Percentiles rank a stretch among this genome's conserved stretches.
These are phyloP conservation scores for Apiospora hydei DNA, from an alignment of 2,329 filamentous ascomycete species.

Conservation along the genomic window DNA sequence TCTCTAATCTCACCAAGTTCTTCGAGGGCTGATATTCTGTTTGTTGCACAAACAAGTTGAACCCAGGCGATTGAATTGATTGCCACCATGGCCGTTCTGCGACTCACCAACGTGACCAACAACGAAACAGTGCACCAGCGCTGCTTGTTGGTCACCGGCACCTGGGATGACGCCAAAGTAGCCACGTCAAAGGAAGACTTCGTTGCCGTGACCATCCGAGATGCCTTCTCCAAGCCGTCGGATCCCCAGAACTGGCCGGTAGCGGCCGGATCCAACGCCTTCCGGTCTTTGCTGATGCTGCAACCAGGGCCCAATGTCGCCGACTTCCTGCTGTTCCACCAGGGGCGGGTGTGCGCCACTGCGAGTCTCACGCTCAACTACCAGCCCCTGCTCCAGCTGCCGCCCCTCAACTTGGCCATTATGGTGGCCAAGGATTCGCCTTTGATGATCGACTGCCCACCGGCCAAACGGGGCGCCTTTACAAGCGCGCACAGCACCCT, in stretches of 20 bases:
- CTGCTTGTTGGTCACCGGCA: conserved; percentile 28
- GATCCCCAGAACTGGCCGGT: conserved; percentile 30
- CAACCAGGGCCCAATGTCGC: conserved; percentile 28
- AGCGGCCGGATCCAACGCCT: conserved; percentile 4
- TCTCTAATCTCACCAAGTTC: neutral
- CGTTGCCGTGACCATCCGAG: conserved; percentile 26
- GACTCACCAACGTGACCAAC: conserved; percentile 22
- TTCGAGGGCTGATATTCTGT: neutral
- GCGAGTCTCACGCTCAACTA: conserved; percentile 48
- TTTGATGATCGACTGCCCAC: conserved; percentile 72
- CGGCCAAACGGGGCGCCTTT: conserved; percentile 62
- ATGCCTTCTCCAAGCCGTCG: conserved; percentile 23
- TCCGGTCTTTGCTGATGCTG: conserved; percentile 31
- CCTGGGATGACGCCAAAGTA: conserved; percentile 17
- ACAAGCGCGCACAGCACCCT: conserved; percentile 59
- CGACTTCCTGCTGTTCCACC: conserved; percentile 24
- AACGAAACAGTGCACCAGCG: conserved; percentile 28
- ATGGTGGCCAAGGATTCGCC: conserved; percentile 74
- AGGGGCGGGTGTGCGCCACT: conserved; percentile 13
- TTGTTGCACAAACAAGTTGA: too few species aligned
- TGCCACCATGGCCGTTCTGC: neutral
- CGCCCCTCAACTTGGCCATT: conserved; percentile 76
- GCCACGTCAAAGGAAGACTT: conserved; percentile 24
- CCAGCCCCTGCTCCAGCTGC: conserved; percentile 59
- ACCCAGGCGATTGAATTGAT: too few species aligned